phyloP scores from a whole-genome alignment of 2,329 filamentous ascomycete genomes.

The Monosporascus sp. region DNA sequence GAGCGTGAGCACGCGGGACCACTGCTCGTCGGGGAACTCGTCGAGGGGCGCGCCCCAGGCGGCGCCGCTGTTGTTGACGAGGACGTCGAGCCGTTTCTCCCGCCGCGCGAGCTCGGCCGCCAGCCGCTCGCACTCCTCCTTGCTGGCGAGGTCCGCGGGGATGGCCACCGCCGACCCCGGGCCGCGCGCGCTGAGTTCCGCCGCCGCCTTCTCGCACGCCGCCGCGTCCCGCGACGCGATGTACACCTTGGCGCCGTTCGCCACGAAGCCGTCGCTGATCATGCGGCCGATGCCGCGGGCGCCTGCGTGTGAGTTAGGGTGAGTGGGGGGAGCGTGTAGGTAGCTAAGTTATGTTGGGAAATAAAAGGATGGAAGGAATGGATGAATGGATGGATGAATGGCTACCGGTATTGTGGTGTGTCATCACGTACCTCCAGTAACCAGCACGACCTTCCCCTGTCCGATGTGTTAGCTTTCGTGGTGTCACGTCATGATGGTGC shows the following conservation, averaged over 20 bases:
- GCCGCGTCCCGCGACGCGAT: conserved; percentile 59
- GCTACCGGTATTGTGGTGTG: neutral
- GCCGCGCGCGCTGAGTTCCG: conserved; percentile 50
- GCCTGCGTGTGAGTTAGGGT: conserved; percentile 21
- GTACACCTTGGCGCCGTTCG: conserved; percentile 61
- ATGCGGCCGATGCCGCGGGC: conserved; percentile 62
- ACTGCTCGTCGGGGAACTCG: conserved; percentile 53
- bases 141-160: conserved; percentile 60
- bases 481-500: conserved; percentile 1
- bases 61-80: conserved; percentile 63
- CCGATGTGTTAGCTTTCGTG: conserved; percentile 2
- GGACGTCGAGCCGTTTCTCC: conserved; percentile 52
- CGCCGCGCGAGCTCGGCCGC: conserved; percentile 44
- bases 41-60: conserved; percentile 60
- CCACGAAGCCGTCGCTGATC: conserved; percentile 63
- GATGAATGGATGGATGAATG: neutral
- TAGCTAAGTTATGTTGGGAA: too few species aligned
- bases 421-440: conserved; percentile 44
- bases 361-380: neutral
- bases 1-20: conserved; percentile 56
- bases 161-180: conserved; percentile 51
- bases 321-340: too few species aligned
- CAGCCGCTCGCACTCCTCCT: conserved; percentile 49
- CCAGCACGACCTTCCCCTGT: conserved; percentile 53
- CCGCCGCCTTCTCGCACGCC: conserved; percentile 51